phyloP scores from a whole-genome alignment of 2,329 filamentous ascomycete genomes.

The Xenosphaeropsis pyriputrescens region DNA sequence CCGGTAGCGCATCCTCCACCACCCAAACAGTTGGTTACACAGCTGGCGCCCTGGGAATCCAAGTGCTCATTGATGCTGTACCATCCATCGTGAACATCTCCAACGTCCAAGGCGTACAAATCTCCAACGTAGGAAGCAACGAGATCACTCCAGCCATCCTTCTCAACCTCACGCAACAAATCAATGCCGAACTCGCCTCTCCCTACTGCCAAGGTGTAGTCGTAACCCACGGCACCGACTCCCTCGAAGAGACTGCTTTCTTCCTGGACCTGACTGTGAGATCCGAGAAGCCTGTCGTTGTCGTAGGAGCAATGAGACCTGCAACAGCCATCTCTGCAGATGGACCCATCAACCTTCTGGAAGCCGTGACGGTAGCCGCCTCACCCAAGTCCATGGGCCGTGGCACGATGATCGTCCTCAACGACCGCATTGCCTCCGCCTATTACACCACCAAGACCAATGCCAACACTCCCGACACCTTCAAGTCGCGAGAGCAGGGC shows the following conservation, averaged over 20 bases:
- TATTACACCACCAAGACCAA: conserved; percentile 45
- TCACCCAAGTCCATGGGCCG: conserved; percentile 27
- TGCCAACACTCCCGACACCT: conserved; percentile 46
- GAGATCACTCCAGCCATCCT: conserved; percentile 30
- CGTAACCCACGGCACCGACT: conserved; percentile 46
- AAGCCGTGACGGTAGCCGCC: conserved; percentile 40
- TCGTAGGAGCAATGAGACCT: conserved; percentile 46
- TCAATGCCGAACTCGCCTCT: conserved; percentile 30
- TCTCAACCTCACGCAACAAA: conserved; percentile 27
- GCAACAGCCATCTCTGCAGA: conserved; percentile 45
- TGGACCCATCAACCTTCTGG: conserved; percentile 43
- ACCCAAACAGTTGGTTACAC: conserved; percentile 39
- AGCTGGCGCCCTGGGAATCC: conserved; percentile 16
- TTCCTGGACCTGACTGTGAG: conserved; percentile 40
- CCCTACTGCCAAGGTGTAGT: conserved; percentile 16
- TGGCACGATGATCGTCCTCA: conserved; percentile 43
- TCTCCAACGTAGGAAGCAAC: conserved; percentile 29
- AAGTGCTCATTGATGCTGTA: conserved; percentile 34
- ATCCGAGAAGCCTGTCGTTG: conserved; percentile 39
- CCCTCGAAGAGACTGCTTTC: conserved; percentile 45
- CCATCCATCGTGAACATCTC: conserved; percentile 35
- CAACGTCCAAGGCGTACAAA: conserved; percentile 34
- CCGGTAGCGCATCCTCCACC: conserved; percentile 30
- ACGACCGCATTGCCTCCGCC: conserved; percentile 41
- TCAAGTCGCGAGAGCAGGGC: conserved; percentile 38